Conservation (phyloP, 305 asterid species). For the Solanum hybrid region DNA sequence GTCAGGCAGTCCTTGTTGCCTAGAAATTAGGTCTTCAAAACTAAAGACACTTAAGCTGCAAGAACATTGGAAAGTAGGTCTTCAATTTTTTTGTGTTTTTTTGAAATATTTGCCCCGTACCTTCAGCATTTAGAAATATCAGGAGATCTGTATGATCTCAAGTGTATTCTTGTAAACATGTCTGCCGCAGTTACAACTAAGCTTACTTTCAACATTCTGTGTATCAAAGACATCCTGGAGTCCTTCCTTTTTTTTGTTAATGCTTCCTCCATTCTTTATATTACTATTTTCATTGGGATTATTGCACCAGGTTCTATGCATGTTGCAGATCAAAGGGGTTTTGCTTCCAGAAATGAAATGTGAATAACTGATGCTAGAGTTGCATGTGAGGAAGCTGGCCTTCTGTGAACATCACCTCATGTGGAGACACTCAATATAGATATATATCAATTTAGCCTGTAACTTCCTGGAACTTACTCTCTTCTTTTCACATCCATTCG, state of each 20-base stretch:
- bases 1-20: too few relatives aligned
- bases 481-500: not conserved
- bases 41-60: not conserved
- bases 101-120: not conserved
- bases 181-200: not conserved
- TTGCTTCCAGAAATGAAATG: not conserved
- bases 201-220: not conserved
- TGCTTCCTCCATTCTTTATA: not conserved
- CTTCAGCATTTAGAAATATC: not conserved
- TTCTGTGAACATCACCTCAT: not conserved
- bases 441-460: not conserved
- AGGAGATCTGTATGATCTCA: not conserved
- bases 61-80: not conserved
- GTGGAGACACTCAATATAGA: not conserved
- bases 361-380: not conserved
- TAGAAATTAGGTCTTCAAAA: not conserved
- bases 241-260: not conserved
- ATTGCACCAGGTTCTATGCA: not conserved
- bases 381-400: not conserved
- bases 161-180: not conserved
- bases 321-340: not conserved
- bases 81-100: not conserved
- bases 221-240: not conserved
- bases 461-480: not conserved
- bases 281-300: not conserved